Base-by-base conservation (phyloP, 371 early-diverging fungal species). In the Mucor circinelloides region DNA sequence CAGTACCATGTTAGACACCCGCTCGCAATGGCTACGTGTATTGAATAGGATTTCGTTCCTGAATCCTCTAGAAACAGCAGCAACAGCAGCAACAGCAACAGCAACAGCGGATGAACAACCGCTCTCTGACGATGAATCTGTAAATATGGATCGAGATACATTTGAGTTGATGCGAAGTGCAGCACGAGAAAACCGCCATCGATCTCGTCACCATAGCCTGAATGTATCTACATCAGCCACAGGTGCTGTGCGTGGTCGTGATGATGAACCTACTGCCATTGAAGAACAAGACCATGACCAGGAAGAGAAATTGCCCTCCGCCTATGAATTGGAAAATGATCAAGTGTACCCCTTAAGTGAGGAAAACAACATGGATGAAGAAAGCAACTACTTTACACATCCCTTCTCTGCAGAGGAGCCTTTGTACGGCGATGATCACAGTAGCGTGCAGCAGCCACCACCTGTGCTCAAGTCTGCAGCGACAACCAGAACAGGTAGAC, bases 361-460 rank as follows among this genome's bases (percentile, higher is more conserved):
- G 1, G 30, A 42, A 36, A 12, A 10, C 31, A 54, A 21, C 13
- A 15, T 9, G 28, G 50, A 60, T 7, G 65, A 66, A 34, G 58
- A 60, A 54, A 70, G 73, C 23, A 73, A 71, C 23, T 80, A 74
- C 56, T 80, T 80, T 59, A 70, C 67, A 9, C 75, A 73, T 60
- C 80, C 80, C 19, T 80, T 73, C 42, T 50, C 44, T 3, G 52
- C 66, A n/a, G 60, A 56, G 34, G 67, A 48, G 17, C 58, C 57
- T 30, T 32, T 44, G 31, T 21, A 21, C 2, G 3, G 13, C 12
- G 13, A 13, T 13, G 13, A 36, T 36, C n/a, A n/a, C n/a, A 1
- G 8, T 12, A 36, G 13, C 8, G 3, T 36, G n/a, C 48, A 59
- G 34, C 58, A 10, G 34, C 50, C n/a, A 56, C 32, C 64, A 21